Evolutionary conservation across 2,329 filamentous ascomycete genomes (phyloP).

Genomic region (Trichophyton simii): DNA sequence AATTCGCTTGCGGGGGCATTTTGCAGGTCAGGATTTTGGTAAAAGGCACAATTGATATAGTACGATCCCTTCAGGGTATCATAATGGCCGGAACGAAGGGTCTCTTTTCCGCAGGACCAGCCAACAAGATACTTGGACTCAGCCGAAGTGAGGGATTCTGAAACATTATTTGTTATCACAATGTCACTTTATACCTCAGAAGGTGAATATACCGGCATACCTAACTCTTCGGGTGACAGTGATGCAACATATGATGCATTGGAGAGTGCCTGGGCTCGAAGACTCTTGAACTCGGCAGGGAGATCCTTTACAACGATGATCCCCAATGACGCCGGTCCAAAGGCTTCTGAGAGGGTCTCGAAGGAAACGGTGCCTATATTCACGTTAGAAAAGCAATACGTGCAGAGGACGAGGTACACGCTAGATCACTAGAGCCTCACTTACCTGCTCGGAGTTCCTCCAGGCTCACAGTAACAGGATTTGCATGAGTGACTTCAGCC

Average conservation of each 20-base stretch:
- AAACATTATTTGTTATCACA: not conserved
- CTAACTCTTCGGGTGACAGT: conserved; percentile 57
- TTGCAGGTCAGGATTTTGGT: conserved; percentile 29
- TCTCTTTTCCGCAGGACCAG: conserved; percentile 54
- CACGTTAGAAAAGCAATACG: not conserved
- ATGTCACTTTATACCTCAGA: conserved; percentile 40
- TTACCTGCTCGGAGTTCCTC: conserved; percentile 29
- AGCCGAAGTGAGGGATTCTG: conserved; percentile 32
- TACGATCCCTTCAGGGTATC: conserved; percentile 53
- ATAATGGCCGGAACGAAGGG: conserved; percentile 47
- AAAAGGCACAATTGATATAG: conserved; percentile 51
- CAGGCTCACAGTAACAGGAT: conserved; percentile 38
- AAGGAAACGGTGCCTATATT: conserved; percentile 29
- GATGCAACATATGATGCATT: conserved; percentile 84
- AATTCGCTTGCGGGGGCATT: conserved; percentile 26
- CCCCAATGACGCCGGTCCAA: conserved; percentile 79
- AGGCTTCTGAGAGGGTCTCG: conserved; percentile 49
- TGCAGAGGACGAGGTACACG: not conserved
- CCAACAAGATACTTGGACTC: conserved; percentile 48
- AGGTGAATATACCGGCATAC: conserved; percentile 34
- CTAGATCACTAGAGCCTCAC: conserved; percentile 24
- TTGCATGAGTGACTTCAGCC: conserved; percentile 12
- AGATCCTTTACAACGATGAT: conserved; percentile 90
- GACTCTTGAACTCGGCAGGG: conserved; percentile 54
- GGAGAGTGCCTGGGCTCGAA: conserved; percentile 64